phyloP scores from a whole-genome alignment of 495 filamentous ascomycete genomes.

The Aspergillus leporis region DNA sequence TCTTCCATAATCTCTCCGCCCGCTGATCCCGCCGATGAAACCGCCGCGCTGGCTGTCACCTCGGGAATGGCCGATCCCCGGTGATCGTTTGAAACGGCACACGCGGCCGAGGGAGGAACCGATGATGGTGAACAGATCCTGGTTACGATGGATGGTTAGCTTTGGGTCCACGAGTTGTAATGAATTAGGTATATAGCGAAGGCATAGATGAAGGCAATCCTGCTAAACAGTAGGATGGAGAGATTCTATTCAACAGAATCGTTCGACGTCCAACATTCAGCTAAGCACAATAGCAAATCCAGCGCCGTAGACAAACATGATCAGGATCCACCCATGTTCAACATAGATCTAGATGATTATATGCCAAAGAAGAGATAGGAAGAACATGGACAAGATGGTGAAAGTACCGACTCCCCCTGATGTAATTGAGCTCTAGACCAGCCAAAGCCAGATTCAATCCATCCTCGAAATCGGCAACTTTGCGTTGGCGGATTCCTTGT shows the following conservation, averaged over 20 bases:
- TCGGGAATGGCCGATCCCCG: conserved; percentile 49
- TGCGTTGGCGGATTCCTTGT: conserved; percentile 24
- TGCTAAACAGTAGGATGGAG: background rate
- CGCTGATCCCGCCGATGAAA: conserved; percentile 39
- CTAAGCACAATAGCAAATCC: conserved; percentile 14
- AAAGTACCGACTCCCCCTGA: conserved; percentile 7
- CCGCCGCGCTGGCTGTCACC: conserved; percentile 35
- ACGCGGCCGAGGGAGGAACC: conserved; percentile 73
- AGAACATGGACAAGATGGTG: conserved; percentile 7
- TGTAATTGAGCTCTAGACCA: conserved; percentile 25
- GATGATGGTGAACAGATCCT: conserved; percentile 83
- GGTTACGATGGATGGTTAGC: conserved; percentile 14
- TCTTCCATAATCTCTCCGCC: conserved; percentile 28
- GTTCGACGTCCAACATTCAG: conserved; percentile 6
- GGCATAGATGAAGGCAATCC: background rate
- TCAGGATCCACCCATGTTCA: conserved; percentile 14
- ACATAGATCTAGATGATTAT: conserved; percentile 13
- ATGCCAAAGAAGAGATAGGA: conserved; percentile 12
- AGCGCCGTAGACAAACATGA: conserved; percentile 4
- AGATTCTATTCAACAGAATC: conserved; percentile 13
- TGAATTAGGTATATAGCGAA: background rate
- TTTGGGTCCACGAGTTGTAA: background rate
- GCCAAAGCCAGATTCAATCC: conserved; percentile 38
- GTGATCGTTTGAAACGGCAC: conserved; percentile 47
- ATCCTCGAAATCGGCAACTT: conserved; percentile 36